These are phyloP conservation scores for Geotrichum bryndzae DNA, from an alignment of 1,139 yeast species.

Conservation along the genomic window DNA sequence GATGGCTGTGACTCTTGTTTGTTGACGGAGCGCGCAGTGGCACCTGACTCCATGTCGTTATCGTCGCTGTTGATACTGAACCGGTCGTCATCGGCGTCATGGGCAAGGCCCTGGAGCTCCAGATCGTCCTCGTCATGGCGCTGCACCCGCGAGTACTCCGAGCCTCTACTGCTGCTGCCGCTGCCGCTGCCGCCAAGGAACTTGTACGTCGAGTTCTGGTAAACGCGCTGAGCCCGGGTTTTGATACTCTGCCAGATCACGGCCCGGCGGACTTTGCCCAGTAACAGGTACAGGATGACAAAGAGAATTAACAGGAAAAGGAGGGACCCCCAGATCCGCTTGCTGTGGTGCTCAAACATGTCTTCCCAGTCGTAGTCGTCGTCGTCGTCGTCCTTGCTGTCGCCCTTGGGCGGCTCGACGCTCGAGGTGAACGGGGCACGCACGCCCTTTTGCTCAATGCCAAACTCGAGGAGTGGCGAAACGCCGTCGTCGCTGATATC, in stretches of 20 bases:
- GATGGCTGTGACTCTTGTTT: not conserved
- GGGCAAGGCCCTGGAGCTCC: constrained; percentile 8
- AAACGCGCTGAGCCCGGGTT: constrained; percentile 16
- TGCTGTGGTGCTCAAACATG: constrained; percentile 38
- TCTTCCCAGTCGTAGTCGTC: constrained; percentile 35
- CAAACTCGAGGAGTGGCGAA: constrained; percentile 18
- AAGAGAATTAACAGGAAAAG: constrained; percentile 42
- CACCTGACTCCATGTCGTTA: not conserved
- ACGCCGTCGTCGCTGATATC: constrained; percentile 37
- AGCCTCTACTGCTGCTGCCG: constrained; percentile 12
- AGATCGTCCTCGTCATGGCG: constrained; percentile 1
- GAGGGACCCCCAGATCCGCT: constrained; percentile 52
- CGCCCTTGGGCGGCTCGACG: not conserved
- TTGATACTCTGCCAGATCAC: constrained; percentile 28
- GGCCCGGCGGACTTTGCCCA: constrained; percentile 41
- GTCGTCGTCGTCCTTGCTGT: constrained; percentile 20
- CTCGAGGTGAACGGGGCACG: constrained; percentile 7
- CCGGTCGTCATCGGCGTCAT: not conserved
- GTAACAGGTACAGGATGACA: constrained; percentile 43
- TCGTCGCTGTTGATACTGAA: constrained; percentile 7
- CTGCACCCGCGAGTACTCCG: constrained; percentile 9
- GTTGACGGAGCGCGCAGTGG: not conserved
- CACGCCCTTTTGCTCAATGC: not conserved
- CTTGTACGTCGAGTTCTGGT: not conserved
- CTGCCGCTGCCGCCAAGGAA: constrained; percentile 17